These are phyloP conservation scores for Brettanomyces custersianus DNA, from an alignment of 805 yeast genomes.

Conservation along the genomic window DNA sequence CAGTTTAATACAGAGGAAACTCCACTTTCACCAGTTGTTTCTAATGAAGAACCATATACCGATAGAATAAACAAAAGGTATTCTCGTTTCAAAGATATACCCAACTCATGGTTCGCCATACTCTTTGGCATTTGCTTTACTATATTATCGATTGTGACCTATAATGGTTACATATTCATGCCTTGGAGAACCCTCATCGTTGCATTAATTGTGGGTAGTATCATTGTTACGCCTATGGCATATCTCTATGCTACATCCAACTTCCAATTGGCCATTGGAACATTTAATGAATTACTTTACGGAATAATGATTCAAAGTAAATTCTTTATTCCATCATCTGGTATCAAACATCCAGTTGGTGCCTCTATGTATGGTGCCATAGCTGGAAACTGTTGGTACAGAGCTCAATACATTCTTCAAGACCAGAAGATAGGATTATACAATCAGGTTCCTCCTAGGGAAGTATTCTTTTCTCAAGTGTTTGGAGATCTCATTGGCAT, in stretches of 20 bases:
- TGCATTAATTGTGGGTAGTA: conserved; percentile 33
- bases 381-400: conserved; percentile 47
- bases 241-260: conserved; percentile 43
- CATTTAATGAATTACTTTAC: conserved; percentile 40
- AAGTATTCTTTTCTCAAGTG: conserved; percentile 41
- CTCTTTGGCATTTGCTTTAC: conserved; percentile 30
- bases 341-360: conserved; percentile 35
- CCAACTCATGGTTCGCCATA: conserved; percentile 31
- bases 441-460: conserved; percentile 42
- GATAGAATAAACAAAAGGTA: conserved; percentile 37
- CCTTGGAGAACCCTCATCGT: conserved; percentile 33
- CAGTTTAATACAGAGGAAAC: not conserved
- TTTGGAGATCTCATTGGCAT: conserved; percentile 45
- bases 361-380: conserved; percentile 41
- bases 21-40: not conserved
- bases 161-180: conserved; percentile 24
- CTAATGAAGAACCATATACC: conserved; percentile 12
- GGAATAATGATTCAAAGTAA: conserved; percentile 35
- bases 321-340: conserved; percentile 9
- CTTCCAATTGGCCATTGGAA: conserved; percentile 44
- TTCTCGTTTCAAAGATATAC: conserved; percentile 32
- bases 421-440: conserved; percentile 45
- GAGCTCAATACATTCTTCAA: conserved; percentile 33
- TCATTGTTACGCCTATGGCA: conserved; percentile 40
- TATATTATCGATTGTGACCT: conserved; percentile 23